Evolutionary conservation across 2,329 filamentous ascomycete genomes (phyloP).

Genomic region (Nemania diffusa): DNA sequence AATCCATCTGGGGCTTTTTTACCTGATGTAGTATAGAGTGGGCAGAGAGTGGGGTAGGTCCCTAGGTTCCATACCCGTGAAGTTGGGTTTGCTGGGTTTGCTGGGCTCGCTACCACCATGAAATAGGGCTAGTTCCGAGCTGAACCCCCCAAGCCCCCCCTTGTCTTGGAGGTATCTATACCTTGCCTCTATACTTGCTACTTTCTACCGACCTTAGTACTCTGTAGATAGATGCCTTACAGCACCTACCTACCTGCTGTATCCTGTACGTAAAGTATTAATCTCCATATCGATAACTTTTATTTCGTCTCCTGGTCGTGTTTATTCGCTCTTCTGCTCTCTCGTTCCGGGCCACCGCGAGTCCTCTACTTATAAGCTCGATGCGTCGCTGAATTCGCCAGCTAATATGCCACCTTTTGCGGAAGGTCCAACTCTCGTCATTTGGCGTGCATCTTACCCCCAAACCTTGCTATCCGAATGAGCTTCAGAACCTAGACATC

Average conservation of each 20-base stretch:
- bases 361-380: not conserved
- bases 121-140: slow-evolving; percentile 30
- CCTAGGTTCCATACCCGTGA: slow-evolving; percentile 13
- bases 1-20: not conserved
- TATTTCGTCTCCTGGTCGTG: not conserved
- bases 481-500: slow-evolving; percentile 17
- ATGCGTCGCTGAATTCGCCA: slow-evolving; percentile 5
- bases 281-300: slow-evolving; percentile 12
- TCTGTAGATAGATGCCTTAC: not conserved
- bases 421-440: slow-evolving; percentile 19
- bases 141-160: slow-evolving; percentile 27
- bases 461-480: slow-evolving; percentile 20
- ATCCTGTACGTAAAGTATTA: not conserved
- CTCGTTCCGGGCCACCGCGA: not conserved
- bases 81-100: slow-evolving; percentile 31
- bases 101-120: slow-evolving; percentile 12
- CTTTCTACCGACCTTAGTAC: not conserved
- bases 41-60: not conserved
- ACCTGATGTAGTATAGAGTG: not conserved
- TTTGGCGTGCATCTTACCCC: slow-evolving; percentile 5
- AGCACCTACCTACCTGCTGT: too few relatives aligned
- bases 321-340: not conserved
- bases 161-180: slow-evolving; percentile 4
- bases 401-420: slow-evolving; percentile 29
- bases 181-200: not conserved